Conservation (phyloP, 2,329 filamentous ascomycete species). For the Coniochaeta ligniaria region DNA sequence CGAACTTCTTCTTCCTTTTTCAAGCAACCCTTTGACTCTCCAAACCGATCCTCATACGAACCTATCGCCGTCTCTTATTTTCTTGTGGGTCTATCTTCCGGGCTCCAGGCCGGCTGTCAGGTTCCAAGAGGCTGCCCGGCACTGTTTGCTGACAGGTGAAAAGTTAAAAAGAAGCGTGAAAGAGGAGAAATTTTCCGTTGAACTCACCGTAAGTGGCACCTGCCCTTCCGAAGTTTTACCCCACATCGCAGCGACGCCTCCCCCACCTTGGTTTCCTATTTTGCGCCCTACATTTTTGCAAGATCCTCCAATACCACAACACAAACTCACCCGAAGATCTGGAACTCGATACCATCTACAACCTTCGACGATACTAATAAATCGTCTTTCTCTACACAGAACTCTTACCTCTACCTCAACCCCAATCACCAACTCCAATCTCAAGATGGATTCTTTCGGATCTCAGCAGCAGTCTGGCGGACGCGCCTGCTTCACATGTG, state of each 20-base stretch:
- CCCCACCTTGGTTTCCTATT: constrained; percentile 9
- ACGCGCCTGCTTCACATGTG: constrained; percentile 44
- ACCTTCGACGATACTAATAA: not conserved
- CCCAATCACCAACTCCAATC: constrained; percentile 8
- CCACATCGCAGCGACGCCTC: constrained; percentile 9
- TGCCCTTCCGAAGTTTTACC: constrained; percentile 5
- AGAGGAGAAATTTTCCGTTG: not conserved
- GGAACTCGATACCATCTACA: constrained; percentile 7
- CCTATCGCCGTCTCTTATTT: not conserved
- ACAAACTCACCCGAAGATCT: constrained; percentile 8
- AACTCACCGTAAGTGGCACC: not conserved
- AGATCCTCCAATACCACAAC: constrained; percentile 15
- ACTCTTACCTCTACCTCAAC: constrained; percentile 1
- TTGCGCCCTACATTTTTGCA: constrained; percentile 11
- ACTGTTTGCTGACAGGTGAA: not conserved
- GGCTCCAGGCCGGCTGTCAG: not conserved
- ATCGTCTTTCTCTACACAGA: constrained; percentile 6
- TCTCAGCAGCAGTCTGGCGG: constrained; percentile 16
- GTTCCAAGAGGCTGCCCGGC: too few species aligned
- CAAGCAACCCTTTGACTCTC: not conserved
- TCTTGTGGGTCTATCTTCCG: not conserved
- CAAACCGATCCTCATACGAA: not conserved
- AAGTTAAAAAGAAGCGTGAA: not conserved
- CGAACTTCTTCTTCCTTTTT: not conserved
- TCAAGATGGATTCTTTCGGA: constrained; percentile 24